Evolutionary conservation across 1,284 basidiomycete genomes (phyloP).

Genomic region (Pisolithus thermaeus): DNA sequence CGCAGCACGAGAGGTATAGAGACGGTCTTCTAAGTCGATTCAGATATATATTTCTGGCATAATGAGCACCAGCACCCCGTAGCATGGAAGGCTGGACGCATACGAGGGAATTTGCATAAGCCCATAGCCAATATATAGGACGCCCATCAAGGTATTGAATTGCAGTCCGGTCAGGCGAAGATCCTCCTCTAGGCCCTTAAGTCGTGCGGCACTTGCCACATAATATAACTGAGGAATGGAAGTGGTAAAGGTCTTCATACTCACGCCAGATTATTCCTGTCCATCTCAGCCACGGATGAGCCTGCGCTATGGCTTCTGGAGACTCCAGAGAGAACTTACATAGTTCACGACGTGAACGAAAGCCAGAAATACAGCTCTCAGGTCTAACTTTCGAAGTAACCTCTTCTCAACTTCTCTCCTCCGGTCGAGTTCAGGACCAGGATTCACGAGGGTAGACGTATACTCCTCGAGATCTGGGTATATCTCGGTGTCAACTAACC

Average conservation of each 20-base stretch:
- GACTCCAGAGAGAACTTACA: slow-evolving; percentile 30
- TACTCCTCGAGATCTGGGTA: background rate
- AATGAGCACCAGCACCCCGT: background rate
- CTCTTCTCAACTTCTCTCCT: slow-evolving; percentile 41
- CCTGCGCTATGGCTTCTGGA: background rate
- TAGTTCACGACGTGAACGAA: slow-evolving; percentile 66
- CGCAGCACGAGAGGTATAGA: slow-evolving; percentile 65
- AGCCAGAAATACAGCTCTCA: slow-evolving; percentile 59
- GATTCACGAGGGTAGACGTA: background rate
- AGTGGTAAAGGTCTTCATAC: background rate
- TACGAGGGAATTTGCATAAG: slow-evolving; percentile 77
- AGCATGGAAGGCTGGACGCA: background rate
- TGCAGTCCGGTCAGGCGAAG: slow-evolving; percentile 56
- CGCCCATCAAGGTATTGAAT: slow-evolving; percentile 66
- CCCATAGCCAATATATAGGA: slow-evolving; percentile 77
- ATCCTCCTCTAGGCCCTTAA: slow-evolving; percentile 68
- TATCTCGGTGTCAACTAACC: background rate
- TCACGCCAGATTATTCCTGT: slow-evolving; percentile 62
- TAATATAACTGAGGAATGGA: background rate
- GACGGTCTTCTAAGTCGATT: slow-evolving; percentile 73
- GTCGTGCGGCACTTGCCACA: slow-evolving; percentile 50
- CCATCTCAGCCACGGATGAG: slow-evolving; percentile 38
- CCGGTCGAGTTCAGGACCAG: slow-evolving; percentile 18
- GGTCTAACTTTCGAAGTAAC: slow-evolving; percentile 58
- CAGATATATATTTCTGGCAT: no score